Evolutionary conservation across 371 early-diverging fungal species (phyloP).

Genomic region (Thermomucor indicae-seudaticae): DNA sequence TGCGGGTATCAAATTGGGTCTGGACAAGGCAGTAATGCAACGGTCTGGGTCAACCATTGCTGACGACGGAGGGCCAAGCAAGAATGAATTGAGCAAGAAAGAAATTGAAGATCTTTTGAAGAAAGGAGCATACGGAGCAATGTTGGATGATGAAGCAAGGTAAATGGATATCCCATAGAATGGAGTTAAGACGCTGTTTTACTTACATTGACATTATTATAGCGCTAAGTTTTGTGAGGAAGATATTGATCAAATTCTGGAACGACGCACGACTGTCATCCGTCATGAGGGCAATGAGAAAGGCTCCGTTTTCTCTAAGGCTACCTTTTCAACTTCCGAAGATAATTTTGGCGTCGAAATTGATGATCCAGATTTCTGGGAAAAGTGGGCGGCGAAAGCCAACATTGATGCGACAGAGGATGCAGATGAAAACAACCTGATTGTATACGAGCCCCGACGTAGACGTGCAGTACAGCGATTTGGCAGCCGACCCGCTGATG

Average conservation of each 20-base stretch:
- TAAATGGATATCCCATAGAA: no score
- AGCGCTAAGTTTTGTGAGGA: conserved; percentile 89
- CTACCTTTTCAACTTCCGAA: conserved; percentile 73
- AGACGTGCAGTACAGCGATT: conserved; percentile 60
- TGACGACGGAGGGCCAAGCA: conserved; percentile 23
- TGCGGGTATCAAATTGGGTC: conserved; percentile 90
- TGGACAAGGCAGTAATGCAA: conserved; percentile 89
- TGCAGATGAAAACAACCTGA: conserved; percentile 53
- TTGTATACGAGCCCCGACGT: conserved; percentile 65
- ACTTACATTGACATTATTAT: no score
- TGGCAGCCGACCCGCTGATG: conserved; percentile 37
- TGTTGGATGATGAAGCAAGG: conserved; percentile 89
- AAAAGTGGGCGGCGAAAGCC: conserved; percentile 87
- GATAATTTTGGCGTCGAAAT: conserved; percentile 67
- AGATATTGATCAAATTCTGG: conserved; percentile 95
- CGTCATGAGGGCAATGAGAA: conserved; percentile 74
- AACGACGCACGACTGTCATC: conserved; percentile 87
- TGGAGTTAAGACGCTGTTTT: background rate
- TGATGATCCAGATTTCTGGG: conserved; percentile 98
- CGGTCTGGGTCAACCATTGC: conserved; percentile 35
- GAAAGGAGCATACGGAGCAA: conserved; percentile 90
- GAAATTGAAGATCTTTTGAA: conserved; percentile 88
- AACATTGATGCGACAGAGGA: conserved; percentile 63
- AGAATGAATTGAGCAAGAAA: conserved; percentile 63
- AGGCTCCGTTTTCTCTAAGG: conserved; percentile 91